These are phyloP conservation scores for Friedmanniomyces simplex DNA, from an alignment of 495 filamentous ascomycete species.

Conservation along the genomic window DNA sequence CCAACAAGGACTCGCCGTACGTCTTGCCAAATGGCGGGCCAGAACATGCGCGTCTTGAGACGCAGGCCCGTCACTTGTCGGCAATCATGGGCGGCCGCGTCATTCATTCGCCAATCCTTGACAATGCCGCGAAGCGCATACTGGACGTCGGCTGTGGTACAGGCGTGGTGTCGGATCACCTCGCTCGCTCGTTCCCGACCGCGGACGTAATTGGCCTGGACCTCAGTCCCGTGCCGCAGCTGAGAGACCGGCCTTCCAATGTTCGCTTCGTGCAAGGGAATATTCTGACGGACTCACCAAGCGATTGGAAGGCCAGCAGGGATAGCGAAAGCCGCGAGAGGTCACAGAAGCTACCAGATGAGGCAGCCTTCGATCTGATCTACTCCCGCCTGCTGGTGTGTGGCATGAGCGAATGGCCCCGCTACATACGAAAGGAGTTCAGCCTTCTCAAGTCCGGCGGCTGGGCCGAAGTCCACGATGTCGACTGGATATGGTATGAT, in stretches of 20 bases:
- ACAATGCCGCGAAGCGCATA: neutral
- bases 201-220: conserved; percentile 11
- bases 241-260: neutral
- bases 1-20: neutral
- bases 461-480: conserved; percentile 7
- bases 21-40: neutral
- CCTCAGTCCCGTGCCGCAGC: neutral
- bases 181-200: conserved; percentile 2
- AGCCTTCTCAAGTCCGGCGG: conserved; percentile 2
- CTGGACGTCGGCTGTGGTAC: conserved; percentile 19
- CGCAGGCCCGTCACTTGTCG: neutral
- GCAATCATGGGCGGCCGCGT: neutral
- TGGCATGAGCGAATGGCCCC: conserved; percentile 2
- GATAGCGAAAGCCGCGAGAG: neutral
- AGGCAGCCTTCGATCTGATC: conserved; percentile 1
- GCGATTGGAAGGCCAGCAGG: neutral
- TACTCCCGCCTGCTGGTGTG: conserved; percentile 3
- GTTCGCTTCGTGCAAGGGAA: conserved; percentile 13
- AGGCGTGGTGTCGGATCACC: neutral
- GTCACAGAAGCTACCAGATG: neutral
- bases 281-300: neutral
- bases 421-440: neutral
- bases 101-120: neutral
- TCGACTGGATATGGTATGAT: conserved; percentile 3
- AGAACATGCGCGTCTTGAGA: conserved; percentile 1